phyloP scores from a whole-genome alignment of 345 rosid species.

The Populus simonii region DNA sequence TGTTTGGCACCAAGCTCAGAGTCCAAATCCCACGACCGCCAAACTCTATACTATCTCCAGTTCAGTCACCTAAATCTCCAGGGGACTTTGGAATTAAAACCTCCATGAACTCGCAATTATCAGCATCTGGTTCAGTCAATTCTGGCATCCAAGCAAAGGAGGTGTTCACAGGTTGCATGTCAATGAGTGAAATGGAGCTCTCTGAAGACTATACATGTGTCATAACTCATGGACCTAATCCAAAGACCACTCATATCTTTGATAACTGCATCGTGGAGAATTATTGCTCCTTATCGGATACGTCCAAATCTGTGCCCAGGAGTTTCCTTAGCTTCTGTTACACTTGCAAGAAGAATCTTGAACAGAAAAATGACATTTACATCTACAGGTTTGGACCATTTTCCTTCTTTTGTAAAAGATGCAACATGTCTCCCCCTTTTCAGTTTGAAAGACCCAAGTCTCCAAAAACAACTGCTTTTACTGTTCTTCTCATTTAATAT shows the following conservation, averaged over 20 bases:
- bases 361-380: slow-evolving; percentile 50
- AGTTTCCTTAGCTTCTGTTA: slow-evolving; percentile 57
- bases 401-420: neutral
- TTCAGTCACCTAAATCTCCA: slow-evolving; percentile 28
- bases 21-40: slow-evolving; percentile 47
- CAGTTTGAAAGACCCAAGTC: neutral
- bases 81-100: slow-evolving; percentile 56
- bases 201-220: slow-evolving; percentile 88
- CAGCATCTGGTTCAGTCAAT: slow-evolving; percentile 22
- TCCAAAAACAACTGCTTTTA: neutral
- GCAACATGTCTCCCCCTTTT: neutral
- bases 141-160: slow-evolving; percentile 29
- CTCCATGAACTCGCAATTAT: slow-evolving; percentile 22
- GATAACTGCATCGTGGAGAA: slow-evolving; percentile 65
- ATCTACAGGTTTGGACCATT: slow-evolving; percentile 62
- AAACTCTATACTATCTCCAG: slow-evolving; percentile 15
- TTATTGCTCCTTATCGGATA: slow-evolving; percentile 20
- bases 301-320: slow-evolving; percentile 8
- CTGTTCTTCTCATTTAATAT: neutral
- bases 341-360: slow-evolving; percentile 78
- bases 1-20: slow-evolving; percentile 51
- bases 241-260: slow-evolving; percentile 75
- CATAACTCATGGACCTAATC: slow-evolving; percentile 68
- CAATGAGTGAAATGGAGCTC: slow-evolving; percentile 61
- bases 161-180: slow-evolving; percentile 20